Evolutionary conservation across 768 basidiomycete species (phyloP), one percentile per base, ranked within the genome.

Genomic region (Pholiota microspora): DNA sequence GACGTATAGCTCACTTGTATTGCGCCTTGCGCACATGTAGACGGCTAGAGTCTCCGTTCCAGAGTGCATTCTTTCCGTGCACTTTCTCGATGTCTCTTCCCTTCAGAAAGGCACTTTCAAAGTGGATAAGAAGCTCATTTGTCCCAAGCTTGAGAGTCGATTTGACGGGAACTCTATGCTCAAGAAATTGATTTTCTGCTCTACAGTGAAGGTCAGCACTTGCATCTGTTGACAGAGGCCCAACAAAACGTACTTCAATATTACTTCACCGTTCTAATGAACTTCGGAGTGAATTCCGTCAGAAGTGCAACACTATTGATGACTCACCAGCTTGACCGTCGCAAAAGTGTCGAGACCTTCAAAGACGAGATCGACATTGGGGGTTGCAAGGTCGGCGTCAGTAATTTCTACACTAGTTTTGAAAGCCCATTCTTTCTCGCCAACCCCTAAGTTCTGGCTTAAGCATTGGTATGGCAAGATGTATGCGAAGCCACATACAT

Each of bases 331-430:
- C 28, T 69, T 69, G 36, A 94, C 77, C n/a, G 73, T 75, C 2
- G 88, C 85, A 65, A 94, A 96, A 0, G 94, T 97, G 64, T 98
- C 95, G 16, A 98, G 70, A 15, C 95, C 95, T 9, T 96, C 93
- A 57, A 96, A 94, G 7, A 94, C 78, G 15, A 98, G 73, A 66
- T 95, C 93, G 27, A 78, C 73, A 50, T 87, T 77, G 2, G 74
- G 59, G 2, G 71, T 66, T 1, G 62, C 58, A 15, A 85, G 66
- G 44, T 85, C 81, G 15, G 67, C 66, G 15, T 77, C 73, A 2
- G 75, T 72, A 16, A 84, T 72, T 4, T 68, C 63, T 64, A 97
- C 87, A 1, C 65, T 72, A 3, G 84, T 86, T 63, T 79, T 86
- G 77, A 96, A 98, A 16, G 77, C 74, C 95, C 95, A 97, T 31